These are phyloP conservation scores for Rhizopus delemar DNA, from an alignment of 371 early-diverging fungal genomes.

Conservation along the genomic window DNA sequence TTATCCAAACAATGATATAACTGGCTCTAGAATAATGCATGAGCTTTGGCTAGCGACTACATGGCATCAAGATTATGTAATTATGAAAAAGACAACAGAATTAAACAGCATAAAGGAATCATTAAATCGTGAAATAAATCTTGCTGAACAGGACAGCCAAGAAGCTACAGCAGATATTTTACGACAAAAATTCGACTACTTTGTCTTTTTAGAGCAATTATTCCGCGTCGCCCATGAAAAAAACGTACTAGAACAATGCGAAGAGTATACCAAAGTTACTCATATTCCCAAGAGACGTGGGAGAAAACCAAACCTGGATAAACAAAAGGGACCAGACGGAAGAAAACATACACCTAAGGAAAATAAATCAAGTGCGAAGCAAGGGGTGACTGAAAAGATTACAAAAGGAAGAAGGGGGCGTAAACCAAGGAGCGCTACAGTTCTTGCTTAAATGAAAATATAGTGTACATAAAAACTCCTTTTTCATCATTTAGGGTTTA, in stretches of 20 bases:
- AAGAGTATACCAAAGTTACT: not conserved
- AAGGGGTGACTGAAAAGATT: no score
- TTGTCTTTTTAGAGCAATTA: slow-evolving; percentile 4
- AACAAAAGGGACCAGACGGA: no score
- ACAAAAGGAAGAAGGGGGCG: no score
- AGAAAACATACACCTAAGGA: no score
- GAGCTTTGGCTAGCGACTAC: not conserved
- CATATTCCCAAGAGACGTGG: no score
- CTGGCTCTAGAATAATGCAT: not conserved
- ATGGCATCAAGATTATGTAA: not conserved
- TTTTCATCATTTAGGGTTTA: no score
- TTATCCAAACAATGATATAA: not conserved
- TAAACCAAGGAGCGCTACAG: no score
- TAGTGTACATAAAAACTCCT: no score
- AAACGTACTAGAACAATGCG: not conserved
- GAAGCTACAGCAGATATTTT: not conserved
- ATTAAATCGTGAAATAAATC: not conserved
- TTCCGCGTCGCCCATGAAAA: slow-evolving; percentile 4
- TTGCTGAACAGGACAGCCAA: not conserved
- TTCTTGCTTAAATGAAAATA: no score
- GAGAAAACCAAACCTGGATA: no score
- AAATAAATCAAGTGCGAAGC: no score
- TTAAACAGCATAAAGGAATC: not conserved
- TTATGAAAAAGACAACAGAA: not conserved
- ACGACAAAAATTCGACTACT: slow-evolving; percentile 24